Evolutionary conservation across 78 protist species (phyloP).

Genomic region (Speleostelium caveatum): DNA sequence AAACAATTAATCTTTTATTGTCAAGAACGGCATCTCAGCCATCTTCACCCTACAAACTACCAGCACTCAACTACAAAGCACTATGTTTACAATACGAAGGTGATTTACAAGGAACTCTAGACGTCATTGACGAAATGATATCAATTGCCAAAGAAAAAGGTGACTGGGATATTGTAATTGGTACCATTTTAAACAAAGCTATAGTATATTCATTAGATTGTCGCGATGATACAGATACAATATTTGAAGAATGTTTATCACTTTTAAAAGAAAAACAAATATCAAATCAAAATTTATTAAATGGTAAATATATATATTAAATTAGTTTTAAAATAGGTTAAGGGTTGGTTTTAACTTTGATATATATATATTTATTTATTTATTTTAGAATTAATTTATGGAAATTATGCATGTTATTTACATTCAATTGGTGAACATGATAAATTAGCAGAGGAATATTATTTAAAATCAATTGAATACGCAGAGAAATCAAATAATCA

Average conservation of each 20-base stretch:
- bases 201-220: constrained; percentile 25
- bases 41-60: constrained; percentile 12
- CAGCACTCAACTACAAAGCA: constrained; percentile 23
- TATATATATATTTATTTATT: neutral
- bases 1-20: neutral
- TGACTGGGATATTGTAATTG: constrained; percentile 13
- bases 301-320: constrained; percentile 15
- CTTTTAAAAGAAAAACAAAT: constrained; percentile 16
- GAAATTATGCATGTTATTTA: constrained; percentile 50
- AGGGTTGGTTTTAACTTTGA: too few relatives aligned
- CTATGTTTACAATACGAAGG: constrained; percentile 51
- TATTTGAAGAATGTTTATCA: constrained; percentile 10
- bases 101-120: neutral
- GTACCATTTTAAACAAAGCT: constrained; percentile 41
- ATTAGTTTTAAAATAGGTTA: neutral
- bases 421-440: constrained; percentile 51
- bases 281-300: neutral
- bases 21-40: neutral
- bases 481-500: constrained; percentile 21
- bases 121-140: constrained; percentile 1
- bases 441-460: constrained; percentile 18
- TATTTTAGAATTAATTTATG: constrained; percentile 10
- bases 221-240: constrained; percentile 8
- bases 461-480: neutral
- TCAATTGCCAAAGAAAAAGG: constrained; percentile 1